Evolutionary conservation across 352 stramenopile species (phyloP).

Genomic region (Phytophthora pseudosyringae): DNA sequence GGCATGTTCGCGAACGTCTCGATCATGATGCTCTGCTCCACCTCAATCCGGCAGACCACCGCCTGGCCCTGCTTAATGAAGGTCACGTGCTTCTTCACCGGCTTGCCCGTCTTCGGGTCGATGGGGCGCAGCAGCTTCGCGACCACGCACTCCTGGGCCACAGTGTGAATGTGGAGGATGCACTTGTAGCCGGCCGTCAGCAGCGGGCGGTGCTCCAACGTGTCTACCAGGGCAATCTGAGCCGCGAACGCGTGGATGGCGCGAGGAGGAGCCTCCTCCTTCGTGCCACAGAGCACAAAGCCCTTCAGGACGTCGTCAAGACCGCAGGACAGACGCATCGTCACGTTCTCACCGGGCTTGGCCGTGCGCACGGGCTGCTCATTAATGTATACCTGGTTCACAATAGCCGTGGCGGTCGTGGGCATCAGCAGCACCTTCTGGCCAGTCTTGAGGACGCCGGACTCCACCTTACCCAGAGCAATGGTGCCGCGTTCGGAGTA

Average conservation of each 20-base stretch:
- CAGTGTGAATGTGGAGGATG: slow-evolving; percentile 98
- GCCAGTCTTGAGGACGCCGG: slow-evolving; percentile 91
- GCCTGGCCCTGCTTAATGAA: slow-evolving; percentile 97
- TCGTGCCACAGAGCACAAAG: slow-evolving; percentile 93
- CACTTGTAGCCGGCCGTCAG: slow-evolving; percentile 98
- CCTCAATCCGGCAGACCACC: slow-evolving; percentile 94
- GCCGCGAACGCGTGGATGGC: slow-evolving; percentile 88
- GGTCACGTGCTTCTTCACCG: slow-evolving; percentile 91
- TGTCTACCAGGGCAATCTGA: slow-evolving; percentile 96
- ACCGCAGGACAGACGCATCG: slow-evolving; percentile 93
- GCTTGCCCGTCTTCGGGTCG: slow-evolving; percentile 91
- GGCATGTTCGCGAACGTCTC: slow-evolving; percentile 96
- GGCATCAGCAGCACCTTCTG: slow-evolving; percentile 97
- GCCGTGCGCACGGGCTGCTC: slow-evolving; percentile 94
- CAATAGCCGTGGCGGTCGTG: slow-evolving; percentile 68
- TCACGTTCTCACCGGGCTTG: slow-evolving; percentile 98
- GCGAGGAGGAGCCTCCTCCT: slow-evolving; percentile 56
- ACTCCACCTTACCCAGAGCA: slow-evolving; percentile 98
- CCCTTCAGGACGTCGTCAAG: slow-evolving; percentile 90
- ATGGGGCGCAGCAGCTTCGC: slow-evolving; percentile 91
- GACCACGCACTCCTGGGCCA: slow-evolving; percentile 95
- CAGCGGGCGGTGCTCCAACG: slow-evolving; percentile 96
- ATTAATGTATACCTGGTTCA: slow-evolving; percentile 92
- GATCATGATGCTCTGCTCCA: slow-evolving; percentile 94
- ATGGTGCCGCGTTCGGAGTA: slow-evolving; percentile 98